Evolutionary conservation across 2,329 filamentous ascomycete genomes (phyloP).

Genomic region (Aspergillus viridinutans): DNA sequence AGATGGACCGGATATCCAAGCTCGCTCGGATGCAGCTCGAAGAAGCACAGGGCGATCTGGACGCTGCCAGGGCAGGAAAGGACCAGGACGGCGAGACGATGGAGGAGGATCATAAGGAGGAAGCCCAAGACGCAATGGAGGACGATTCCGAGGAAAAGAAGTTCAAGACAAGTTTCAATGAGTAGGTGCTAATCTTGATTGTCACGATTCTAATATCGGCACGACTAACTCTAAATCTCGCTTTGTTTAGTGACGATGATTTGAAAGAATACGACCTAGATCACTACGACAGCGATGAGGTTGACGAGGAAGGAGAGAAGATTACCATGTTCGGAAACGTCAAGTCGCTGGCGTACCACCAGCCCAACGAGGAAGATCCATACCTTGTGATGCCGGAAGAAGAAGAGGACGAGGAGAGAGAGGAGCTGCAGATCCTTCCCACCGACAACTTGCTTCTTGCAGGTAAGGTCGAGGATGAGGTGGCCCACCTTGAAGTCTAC

Average conservation of each 20-base stretch:
- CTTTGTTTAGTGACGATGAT: constrained; percentile 59
- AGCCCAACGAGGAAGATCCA: constrained; percentile 89
- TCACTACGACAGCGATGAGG: constrained; percentile 83
- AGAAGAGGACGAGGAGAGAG: constrained; percentile 81
- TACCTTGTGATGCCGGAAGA: constrained; percentile 86
- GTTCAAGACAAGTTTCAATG: constrained; percentile 9
- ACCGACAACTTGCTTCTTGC: constrained; percentile 91
- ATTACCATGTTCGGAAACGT: constrained; percentile 95
- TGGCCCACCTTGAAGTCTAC: constrained; percentile 93
- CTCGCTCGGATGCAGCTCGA: constrained; percentile 77
- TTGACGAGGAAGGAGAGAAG: constrained; percentile 62
- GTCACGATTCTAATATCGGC: background rate
- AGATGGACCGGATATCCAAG: constrained; percentile 70
- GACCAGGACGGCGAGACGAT: constrained; percentile 41
- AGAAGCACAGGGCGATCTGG: constrained; percentile 82
- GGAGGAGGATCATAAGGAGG: constrained; percentile 25
- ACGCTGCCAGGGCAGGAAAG: constrained; percentile 60
- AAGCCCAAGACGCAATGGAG: constrained; percentile 20
- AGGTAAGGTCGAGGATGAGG: constrained; percentile 92
- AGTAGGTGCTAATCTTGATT: background rate
- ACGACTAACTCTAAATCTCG: constrained; percentile 7
- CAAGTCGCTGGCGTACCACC: constrained; percentile 88
- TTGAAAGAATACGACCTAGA: constrained; percentile 95
- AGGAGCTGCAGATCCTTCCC: constrained; percentile 87
- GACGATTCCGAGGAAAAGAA: constrained; percentile 22